phyloP scores from a whole-genome alignment of 495 filamentous ascomycete genomes.

The Daldinia childiae region DNA sequence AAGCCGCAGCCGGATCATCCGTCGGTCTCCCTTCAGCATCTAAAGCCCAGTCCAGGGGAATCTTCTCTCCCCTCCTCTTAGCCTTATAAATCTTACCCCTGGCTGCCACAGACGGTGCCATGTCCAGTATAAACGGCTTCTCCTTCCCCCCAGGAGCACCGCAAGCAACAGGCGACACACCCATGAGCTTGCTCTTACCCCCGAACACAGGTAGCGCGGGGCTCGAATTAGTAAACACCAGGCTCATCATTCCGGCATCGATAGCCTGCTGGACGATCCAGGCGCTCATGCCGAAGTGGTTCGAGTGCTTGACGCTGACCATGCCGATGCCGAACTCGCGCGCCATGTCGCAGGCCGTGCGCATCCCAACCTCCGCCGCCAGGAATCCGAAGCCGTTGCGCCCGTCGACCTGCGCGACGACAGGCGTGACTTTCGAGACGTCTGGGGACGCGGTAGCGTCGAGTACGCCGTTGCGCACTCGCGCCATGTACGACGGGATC shows the following conservation, averaged over 20 bases:
- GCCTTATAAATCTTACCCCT: constrained; percentile 82
- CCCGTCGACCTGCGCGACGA: constrained; percentile 72
- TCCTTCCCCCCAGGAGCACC: constrained; percentile 71
- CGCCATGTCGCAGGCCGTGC: constrained; percentile 70
- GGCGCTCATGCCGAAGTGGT: constrained; percentile 84
- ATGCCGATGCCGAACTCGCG: constrained; percentile 74
- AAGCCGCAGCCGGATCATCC: constrained; percentile 70
- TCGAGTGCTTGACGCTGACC: constrained; percentile 75
- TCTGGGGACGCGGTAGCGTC: constrained; percentile 65
- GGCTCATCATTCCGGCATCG: constrained; percentile 74
- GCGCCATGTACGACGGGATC: constrained; percentile 77
- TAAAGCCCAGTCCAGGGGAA: constrained; percentile 77
- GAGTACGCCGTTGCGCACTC: constrained; percentile 72
- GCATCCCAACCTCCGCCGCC: constrained; percentile 70
- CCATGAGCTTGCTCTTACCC: constrained; percentile 71
- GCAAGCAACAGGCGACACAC: constrained; percentile 80
- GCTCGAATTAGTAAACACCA: constrained; percentile 83
- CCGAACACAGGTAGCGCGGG: constrained; percentile 80
- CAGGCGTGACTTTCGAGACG: constrained; percentile 68
- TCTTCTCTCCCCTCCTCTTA: constrained; percentile 73
- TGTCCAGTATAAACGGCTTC: constrained; percentile 74
- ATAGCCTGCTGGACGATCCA: constrained; percentile 81
- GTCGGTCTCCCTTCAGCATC: constrained; percentile 74
- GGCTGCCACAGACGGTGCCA: constrained; percentile 79
- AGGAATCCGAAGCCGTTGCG: constrained; percentile 81